Conservation (phyloP, 129 eudicot species). For the Chrysanthemum seticuspe region DNA sequence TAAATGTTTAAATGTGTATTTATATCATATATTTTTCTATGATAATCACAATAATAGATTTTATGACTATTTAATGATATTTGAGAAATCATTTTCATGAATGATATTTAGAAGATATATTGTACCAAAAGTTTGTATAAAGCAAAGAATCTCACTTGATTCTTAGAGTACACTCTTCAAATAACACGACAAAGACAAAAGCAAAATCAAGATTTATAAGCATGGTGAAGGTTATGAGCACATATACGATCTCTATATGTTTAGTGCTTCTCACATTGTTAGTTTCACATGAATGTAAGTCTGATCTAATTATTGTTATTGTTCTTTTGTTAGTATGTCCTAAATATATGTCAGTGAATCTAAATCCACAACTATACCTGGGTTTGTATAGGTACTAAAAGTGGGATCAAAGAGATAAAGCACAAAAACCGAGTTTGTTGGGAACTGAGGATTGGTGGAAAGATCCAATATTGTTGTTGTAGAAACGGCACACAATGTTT, state of each 20-base stretch:
- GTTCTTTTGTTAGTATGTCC: neutral
- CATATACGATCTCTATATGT: conserved; percentile 1
- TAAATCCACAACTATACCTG: neutral
- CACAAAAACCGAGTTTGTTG: neutral
- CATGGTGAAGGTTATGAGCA: conserved; percentile 11
- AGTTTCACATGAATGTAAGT: conserved; percentile 20
- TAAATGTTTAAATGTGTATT: no score
- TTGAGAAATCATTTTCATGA: neutral
- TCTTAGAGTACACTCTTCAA: neutral
- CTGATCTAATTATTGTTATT: neutral
- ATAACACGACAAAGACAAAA: no score
- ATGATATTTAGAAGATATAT: no score
- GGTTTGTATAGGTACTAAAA: neutral
- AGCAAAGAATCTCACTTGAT: neutral
- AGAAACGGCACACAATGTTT: neutral
- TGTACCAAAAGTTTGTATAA: neutral
- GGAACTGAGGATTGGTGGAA: neutral
- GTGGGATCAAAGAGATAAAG: neutral
- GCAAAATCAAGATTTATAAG: neutral
- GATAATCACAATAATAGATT: neutral
- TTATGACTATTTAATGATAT: neutral
- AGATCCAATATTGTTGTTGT: conserved; percentile 12
- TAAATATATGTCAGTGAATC: neutral
- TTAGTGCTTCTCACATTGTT: conserved; percentile 15
- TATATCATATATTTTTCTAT: no score